phyloP scores from a whole-genome alignment of 2,329 filamentous ascomycete species.

The Macrophomina tecta region DNA sequence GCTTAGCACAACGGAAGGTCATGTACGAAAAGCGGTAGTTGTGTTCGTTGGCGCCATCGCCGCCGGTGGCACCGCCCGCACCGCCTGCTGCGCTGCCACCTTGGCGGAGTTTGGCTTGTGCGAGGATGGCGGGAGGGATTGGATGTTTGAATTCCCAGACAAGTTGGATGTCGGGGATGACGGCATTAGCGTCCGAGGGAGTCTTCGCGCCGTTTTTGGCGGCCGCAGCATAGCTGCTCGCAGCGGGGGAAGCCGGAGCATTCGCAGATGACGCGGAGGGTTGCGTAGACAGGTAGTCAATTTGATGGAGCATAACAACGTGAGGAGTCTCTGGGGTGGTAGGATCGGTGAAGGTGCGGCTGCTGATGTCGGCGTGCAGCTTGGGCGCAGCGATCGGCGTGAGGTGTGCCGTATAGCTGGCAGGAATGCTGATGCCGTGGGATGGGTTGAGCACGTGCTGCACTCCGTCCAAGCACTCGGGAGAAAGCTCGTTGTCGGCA shows the following conservation, averaged over 20 bases:
- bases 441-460: conserved; percentile 82
- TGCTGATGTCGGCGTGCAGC: conserved; percentile 79
- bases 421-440: conserved; percentile 90
- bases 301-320: conserved; percentile 88
- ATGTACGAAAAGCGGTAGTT: conserved; percentile 82
- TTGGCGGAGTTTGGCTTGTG: conserved; percentile 61
- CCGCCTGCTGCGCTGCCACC: conserved; percentile 71
- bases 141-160: conserved; percentile 85
- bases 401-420: conserved; percentile 90
- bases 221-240: conserved; percentile 10
- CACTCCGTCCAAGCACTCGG: conserved; percentile 94
- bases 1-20: conserved; percentile 76
- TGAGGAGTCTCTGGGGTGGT: conserved; percentile 89
- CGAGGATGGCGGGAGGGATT: conserved; percentile 64
- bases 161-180: conserved; percentile 65
- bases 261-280: conserved; percentile 40
- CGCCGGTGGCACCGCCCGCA: conserved; percentile 74
- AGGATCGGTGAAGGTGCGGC: conserved; percentile 64
- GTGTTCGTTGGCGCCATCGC: conserved; percentile 86
- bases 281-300: conserved; percentile 78
- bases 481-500: conserved; percentile 94
- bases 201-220: neutral
- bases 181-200: neutral
- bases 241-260: neutral
- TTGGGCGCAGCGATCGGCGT: conserved; percentile 91